phyloP scores from a whole-genome alignment of 2,329 filamentous ascomycete genomes.

The Sarocladium brachiariae region DNA sequence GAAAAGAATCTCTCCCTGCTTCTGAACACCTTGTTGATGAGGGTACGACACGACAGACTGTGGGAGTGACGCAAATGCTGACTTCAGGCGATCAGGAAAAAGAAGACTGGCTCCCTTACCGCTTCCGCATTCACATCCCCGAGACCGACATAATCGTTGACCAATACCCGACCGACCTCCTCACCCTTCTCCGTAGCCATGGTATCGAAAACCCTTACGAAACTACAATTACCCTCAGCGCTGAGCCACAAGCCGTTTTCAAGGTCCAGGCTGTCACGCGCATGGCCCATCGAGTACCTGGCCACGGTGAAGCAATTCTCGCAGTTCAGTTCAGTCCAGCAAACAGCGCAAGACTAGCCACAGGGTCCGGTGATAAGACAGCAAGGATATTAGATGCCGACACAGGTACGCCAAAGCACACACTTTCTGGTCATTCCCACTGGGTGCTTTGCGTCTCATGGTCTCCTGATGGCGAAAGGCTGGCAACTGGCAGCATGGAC shows the following conservation, averaged over 20 bases:
- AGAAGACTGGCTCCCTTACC: slow-evolving; percentile 55
- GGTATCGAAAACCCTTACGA: slow-evolving; percentile 53
- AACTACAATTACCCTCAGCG: slow-evolving; percentile 47
- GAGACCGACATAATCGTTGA: slow-evolving; percentile 46
- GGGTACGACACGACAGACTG: slow-evolving; percentile 40
- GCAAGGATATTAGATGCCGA: slow-evolving; percentile 93
- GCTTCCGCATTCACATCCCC: slow-evolving; percentile 53
- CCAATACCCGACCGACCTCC: slow-evolving; percentile 48
- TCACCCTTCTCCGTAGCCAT: slow-evolving; percentile 47
- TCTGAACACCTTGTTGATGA: slow-evolving; percentile 75
- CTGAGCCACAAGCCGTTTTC: slow-evolving; percentile 85
- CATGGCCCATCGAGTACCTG: slow-evolving; percentile 80
- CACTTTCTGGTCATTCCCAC: slow-evolving; percentile 76
- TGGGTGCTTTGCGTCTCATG: slow-evolving; percentile 88
- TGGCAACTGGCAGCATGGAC: slow-evolving; percentile 91
- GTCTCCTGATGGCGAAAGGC: slow-evolving; percentile 72
- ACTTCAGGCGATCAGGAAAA: slow-evolving; percentile 32
- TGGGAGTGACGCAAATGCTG: not conserved
- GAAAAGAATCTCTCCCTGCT: slow-evolving; percentile 86
- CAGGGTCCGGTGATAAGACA: slow-evolving; percentile 84
- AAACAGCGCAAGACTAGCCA: slow-evolving; percentile 71
- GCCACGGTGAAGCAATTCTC: slow-evolving; percentile 87
- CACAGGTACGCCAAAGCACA: slow-evolving; percentile 82
- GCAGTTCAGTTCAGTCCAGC: slow-evolving; percentile 78
- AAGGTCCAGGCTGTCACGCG: slow-evolving; percentile 86